Evolutionary conservation across 2,329 filamentous ascomycete genomes (phyloP).

Genomic region (Phialophora chinensis): DNA sequence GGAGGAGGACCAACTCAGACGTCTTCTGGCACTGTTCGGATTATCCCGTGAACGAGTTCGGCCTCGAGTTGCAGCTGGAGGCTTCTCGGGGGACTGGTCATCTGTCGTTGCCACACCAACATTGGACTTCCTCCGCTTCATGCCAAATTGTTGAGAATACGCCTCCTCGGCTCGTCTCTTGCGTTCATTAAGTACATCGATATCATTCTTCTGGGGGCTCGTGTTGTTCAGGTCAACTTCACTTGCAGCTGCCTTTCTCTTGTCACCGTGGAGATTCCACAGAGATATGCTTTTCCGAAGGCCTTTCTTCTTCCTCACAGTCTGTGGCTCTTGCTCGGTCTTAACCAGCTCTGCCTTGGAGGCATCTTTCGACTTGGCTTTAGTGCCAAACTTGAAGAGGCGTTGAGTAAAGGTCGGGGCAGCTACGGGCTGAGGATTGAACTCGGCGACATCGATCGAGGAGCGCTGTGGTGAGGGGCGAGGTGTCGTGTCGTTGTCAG

Average conservation of each 20-base stretch:
- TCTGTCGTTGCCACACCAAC: constrained; percentile 14
- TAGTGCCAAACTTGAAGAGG: constrained; percentile 31
- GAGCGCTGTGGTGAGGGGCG: constrained; percentile 30
- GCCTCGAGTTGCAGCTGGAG: constrained; percentile 2
- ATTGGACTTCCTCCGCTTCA: constrained; percentile 37
- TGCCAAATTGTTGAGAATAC: constrained; percentile 39
- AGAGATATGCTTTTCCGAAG: constrained; percentile 39
- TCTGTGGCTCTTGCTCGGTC: constrained; percentile 18
- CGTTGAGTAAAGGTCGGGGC: constrained; percentile 35
- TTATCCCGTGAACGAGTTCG: not conserved
- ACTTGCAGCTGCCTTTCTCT: constrained; percentile 22
- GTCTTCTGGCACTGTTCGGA: constrained; percentile 7
- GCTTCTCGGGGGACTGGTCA: constrained; percentile 5
- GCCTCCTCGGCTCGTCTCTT: constrained; percentile 40
- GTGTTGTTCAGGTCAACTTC: not conserved
- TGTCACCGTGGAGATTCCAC: constrained; percentile 37
- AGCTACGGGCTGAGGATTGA: constrained; percentile 33
- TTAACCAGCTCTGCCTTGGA: constrained; percentile 11
- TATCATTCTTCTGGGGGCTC: constrained; percentile 21
- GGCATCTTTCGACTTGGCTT: constrained; percentile 28
- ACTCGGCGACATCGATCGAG: constrained; percentile 37
- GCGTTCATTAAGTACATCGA: constrained; percentile 37
- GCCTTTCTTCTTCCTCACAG: constrained; percentile 32
- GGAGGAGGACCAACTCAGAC: constrained; percentile 16
- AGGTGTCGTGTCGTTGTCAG: constrained; percentile 30